Evolutionary conservation across 169 alveolate species (phyloP), one percentile per base, ranked within the genome.

Genomic region (Plasmodium yoelii): DNA sequence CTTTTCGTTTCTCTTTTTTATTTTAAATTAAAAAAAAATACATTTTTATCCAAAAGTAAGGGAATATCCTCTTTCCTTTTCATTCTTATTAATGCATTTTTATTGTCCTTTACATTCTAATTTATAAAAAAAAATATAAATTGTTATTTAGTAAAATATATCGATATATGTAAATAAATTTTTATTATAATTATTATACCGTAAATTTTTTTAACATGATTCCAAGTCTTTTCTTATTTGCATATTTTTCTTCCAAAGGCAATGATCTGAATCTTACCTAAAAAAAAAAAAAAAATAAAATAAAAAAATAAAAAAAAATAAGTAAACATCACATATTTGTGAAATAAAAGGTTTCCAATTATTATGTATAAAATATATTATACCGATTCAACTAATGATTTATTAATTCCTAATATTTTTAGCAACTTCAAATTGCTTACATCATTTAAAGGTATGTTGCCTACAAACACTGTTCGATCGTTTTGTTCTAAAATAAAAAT

Each of bases 301-400:
- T 22, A 47, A 0, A n/a, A 22, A 65, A 28, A 6, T 26, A 34
- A 57, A 61, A 12, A 46, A 18, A 68, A 9, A 18, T 22, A 47
- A 0, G 7, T 13, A 47, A 2, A 68, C 12, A 68, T 22, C 15
- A 68, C 19, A 68, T 18, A 15, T 18, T 8, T 34, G 47, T 47
- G 13, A 8, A 18, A 57, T 2, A 15, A 2, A 51, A 15, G 9
- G 0, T 4, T 3, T 0, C 2, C 0, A 34, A 34, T 1, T 34
- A 34, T 3, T 34, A 5, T 34, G 42, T 34, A 7, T 34, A 34
- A 34, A 34, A 34, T 34, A 8, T 9, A 8, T 5, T 8, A 15
- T 75, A 75, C 88, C 74, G 88, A 44, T 63, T 75, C 88, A 5
- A 75, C 88, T 12, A 55, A 28, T n/a, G 88, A 75, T 7, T 63